Evolutionary conservation across 2,329 filamentous ascomycete species (phyloP), one percentile per base, ranked within the genome.

Genomic region (Pseudogymnoascus destructans): DNA sequence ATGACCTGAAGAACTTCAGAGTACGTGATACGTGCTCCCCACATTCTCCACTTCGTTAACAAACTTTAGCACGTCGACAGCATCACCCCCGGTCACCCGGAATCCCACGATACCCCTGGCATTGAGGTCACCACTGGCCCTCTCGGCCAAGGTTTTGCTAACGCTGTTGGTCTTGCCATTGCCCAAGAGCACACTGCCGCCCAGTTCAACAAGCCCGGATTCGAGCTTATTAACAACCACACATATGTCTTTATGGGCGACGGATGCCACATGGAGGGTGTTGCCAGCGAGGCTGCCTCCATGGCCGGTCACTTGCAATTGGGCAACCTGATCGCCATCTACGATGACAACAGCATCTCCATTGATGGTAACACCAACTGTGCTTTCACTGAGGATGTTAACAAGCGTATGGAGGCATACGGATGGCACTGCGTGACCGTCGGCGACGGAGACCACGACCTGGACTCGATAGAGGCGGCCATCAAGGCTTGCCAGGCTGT

Each of bases 281-380:
- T 98, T 77, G 89, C 93, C 66, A 82, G 83, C 71, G 93, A 98
- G 79, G 92, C 93, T 69, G 89, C 81, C 67, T 95, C 90, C 61
- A 81, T 90, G 66, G 93, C 93, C 66, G 93, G 93, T 71, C 93
- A 98, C 79, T 81, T 97, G 74, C 87, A 97, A 81, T 84, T 98
- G 64, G 93, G 92, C 72, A 98, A 97, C 81, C 80, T 98, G 70
- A 97, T 97, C 75, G 84, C 82, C 74, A 81, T 98, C 75, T 98
- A 92, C 75, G 93, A 98, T 72, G 93, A 98, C 80, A 98, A 98
- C 83, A 87, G 95, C 74, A 97, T 98, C 71, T 95, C 80, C 68
- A 85, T 84, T 71, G 93, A 98, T 71, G 93, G 93, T 74, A 87
- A 95, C 79, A 97, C 87, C 77, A 93, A 93, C 77, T 85, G 82